Evolutionary conservation across 805 yeast species (phyloP), one percentile per base, ranked within the genome.

Genomic region (Maudiozyma pseudohumilis): DNA sequence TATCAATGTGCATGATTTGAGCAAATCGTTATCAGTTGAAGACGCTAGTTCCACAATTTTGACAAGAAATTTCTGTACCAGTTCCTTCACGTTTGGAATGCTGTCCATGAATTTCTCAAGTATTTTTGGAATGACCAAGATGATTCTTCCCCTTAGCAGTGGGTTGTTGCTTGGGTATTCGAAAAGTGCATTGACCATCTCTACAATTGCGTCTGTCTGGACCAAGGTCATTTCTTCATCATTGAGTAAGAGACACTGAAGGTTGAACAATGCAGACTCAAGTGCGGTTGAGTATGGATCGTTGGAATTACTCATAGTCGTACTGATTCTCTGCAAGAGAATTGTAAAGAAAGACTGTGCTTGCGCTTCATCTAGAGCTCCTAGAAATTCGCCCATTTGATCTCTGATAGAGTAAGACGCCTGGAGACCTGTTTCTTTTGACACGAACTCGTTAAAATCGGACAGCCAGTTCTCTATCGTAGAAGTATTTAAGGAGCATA

Each of bases 361-460:
- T 2, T 22, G 32, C 3, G 2, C 19, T 3, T 59, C 61, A 26
- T 69, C 64, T 25, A 77, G 47, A 16, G 74, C 77, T 0, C 71
- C 59, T 5, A 83, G 45, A 24, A 74, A 69, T 21, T 79, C 85
- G 20, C 66, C 64, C 1, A 78, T 62, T 0, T 81, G 69, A 34
- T 77, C 80, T 37, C 97, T 70, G 1, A 78, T 70, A 2, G 70
- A 57, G 8, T 60, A 58, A 5, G 70, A 72, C 0, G 77, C 61
- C 0, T 78, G 61, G 23, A 87, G 66, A 2, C 86, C 95, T 2
- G 84, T 68, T 40, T 83, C 87, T 25, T 75, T 80, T 2, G 87
- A 72, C 5, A 85, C 82, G 55, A 75, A 86, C 3, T 56, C 59
- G 50, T 87, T 85, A 50, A 76, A 71, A 51, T 87, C 88, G 2